Conservation (phyloP, 192 early-diverging fungal genomes). For the Paraglomus occultum region DNA sequence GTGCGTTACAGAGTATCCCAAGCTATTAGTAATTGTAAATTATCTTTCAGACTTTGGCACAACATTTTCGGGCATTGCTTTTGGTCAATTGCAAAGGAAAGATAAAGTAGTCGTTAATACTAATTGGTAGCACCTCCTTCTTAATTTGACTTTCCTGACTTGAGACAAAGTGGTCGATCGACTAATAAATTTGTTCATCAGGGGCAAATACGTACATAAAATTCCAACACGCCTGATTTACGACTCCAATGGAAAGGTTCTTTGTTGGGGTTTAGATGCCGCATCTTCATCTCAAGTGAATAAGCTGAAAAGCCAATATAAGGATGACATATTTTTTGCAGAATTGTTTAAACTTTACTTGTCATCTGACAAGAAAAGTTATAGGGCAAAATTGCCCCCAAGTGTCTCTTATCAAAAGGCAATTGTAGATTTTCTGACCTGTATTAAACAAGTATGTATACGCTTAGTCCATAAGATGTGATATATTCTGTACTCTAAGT, state of each 20-base stretch:
- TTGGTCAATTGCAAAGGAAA: too few species aligned
- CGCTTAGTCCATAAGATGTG: neutral
- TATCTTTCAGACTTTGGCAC: too few species aligned
- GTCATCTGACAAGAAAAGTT: neutral
- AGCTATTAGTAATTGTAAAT: too few species aligned
- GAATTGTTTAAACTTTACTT: constrained; percentile 24
- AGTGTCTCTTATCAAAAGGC: neutral
- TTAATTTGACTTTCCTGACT: too few species aligned
- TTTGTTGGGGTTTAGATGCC: neutral
- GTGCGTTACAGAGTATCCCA: too few species aligned
- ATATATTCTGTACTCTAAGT: too few species aligned
- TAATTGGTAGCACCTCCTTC: too few species aligned
- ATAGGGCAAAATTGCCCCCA: constrained; percentile 1
- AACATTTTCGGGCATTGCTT: too few species aligned
- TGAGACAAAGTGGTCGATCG: too few species aligned
- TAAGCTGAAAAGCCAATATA: neutral
- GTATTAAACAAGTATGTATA: neutral
- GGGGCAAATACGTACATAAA: constrained; percentile 1
- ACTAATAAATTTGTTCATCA: too few species aligned
- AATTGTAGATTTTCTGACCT: neutral
- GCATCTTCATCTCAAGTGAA: neutral
- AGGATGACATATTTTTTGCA: neutral
- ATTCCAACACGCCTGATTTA: constrained; percentile 2
- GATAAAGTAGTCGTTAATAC: too few species aligned
- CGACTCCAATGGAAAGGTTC: neutral